Evolutionary conservation across 2,329 filamentous ascomycete species (phyloP).

Genomic region (Cephalotrichum gorgonifer): DNA sequence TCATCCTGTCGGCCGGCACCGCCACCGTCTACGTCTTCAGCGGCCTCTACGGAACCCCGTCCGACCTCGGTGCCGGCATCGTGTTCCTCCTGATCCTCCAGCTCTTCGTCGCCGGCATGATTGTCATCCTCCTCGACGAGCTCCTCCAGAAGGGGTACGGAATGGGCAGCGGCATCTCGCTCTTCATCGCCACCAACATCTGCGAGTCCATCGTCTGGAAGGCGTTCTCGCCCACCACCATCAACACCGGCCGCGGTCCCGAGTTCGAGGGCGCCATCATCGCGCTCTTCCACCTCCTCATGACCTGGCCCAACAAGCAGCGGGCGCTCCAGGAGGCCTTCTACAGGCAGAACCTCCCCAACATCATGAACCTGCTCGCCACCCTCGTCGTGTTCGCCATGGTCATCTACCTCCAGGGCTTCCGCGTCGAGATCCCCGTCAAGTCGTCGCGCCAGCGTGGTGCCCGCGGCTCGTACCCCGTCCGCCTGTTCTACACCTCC

Average conservation of each 20-base stretch:
- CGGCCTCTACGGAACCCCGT: slow-evolving; percentile 92
- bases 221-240: slow-evolving; percentile 97
- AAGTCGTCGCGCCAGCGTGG: slow-evolving; percentile 99
- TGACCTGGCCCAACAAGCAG: slow-evolving; percentile 99
- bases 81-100: slow-evolving; percentile 97
- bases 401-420: slow-evolving; percentile 98
- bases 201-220: slow-evolving; percentile 99
- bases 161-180: slow-evolving; percentile 94
- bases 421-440: slow-evolving; percentile 99
- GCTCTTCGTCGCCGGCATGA: slow-evolving; percentile 92
- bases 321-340: slow-evolving; percentile 96
- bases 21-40: slow-evolving; percentile 98
- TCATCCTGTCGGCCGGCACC: slow-evolving; percentile 95
- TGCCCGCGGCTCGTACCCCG: slow-evolving; percentile 93
- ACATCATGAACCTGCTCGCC: slow-evolving; percentile 96
- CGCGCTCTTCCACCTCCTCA: slow-evolving; percentile 90
- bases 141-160: slow-evolving; percentile 99
- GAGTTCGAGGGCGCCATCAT: slow-evolving; percentile 99
- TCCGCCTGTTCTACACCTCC: slow-evolving; percentile 99
- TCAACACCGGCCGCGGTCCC: slow-evolving; percentile 97
- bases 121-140: slow-evolving; percentile 98
- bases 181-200: slow-evolving; percentile 99
- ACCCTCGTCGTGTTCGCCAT: slow-evolving; percentile 90
- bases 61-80: slow-evolving; percentile 93
- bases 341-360: slow-evolving; percentile 98